Conservation (phyloP, 31 red algal genomes). For the Odonthalia washingtoniensis region DNA sequence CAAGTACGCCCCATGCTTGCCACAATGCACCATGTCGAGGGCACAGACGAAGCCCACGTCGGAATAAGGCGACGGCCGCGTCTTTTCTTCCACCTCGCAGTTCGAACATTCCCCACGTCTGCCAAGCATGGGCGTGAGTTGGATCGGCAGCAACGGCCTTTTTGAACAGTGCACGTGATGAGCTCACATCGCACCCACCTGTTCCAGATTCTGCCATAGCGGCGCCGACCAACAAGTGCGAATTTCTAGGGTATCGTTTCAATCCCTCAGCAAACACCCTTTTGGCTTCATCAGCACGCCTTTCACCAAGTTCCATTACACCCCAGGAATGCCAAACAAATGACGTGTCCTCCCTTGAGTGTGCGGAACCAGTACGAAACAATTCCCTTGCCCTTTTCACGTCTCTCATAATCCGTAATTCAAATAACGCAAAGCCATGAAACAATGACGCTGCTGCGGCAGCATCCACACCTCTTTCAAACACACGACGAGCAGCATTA, state of each 20-base stretch:
- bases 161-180: constrained; percentile 66
- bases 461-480: constrained; percentile 65
- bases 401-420: constrained; percentile 37
- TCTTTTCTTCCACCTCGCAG: constrained; percentile 63
- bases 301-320: constrained; percentile 77
- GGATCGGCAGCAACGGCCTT: constrained; percentile 82
- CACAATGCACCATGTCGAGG: constrained; percentile 93
- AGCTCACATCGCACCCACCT: background rate
- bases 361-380: constrained; percentile 49
- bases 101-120: constrained; percentile 98
- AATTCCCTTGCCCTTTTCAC: constrained; percentile 56
- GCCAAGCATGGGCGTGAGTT: constrained; percentile 77
- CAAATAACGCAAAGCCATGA: constrained; percentile 90
- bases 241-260: constrained; percentile 81
- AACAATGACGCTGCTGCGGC: constrained; percentile 74
- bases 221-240: constrained; percentile 81
- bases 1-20: constrained; percentile 99
- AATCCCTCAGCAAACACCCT: constrained; percentile 74
- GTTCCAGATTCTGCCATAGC: constrained; percentile 79
- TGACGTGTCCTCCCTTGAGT: constrained; percentile 70
- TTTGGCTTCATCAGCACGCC: constrained; percentile 57
- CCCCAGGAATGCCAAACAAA: constrained; percentile 95
- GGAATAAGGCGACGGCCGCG: constrained; percentile 74
- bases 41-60: constrained; percentile 79
- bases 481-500: constrained; percentile 72